phyloP scores from a whole-genome alignment of 257 asterid genomes.

The Forsythia suspensa region DNA sequence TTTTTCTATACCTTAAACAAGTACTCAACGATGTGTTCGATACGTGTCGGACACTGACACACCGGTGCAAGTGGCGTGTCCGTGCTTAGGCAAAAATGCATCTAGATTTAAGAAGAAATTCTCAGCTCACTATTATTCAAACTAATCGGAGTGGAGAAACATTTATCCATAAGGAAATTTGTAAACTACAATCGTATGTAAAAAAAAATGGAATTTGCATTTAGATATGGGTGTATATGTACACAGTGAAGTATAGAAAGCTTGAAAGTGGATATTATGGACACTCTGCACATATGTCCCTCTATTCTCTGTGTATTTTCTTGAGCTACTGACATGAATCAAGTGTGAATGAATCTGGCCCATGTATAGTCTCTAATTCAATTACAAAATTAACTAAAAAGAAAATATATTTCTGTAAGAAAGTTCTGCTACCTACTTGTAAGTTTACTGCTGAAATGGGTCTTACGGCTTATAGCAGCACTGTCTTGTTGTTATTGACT shows the following conservation, averaged over 20 bases:
- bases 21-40: no score
- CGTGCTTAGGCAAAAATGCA: not conserved
- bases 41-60: no score
- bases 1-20: no score
- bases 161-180: not conserved
- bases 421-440: not conserved
- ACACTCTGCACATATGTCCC: not conserved
- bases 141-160: not conserved
- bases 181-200: not conserved
- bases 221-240: not conserved
- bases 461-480: not conserved
- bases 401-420: not conserved
- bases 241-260: not conserved
- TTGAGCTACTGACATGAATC: not conserved
- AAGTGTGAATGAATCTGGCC: not conserved
- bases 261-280: not conserved
- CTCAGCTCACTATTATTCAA: slow-evolving; percentile 3
- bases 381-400: not conserved
- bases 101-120: slow-evolving; percentile 9
- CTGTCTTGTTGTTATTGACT: not conserved
- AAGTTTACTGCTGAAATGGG: not conserved
- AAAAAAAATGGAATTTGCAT: not conserved
- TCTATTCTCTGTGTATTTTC: slow-evolving; percentile 3
- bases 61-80: no score
- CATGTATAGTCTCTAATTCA: not conserved